Conservation (phyloP, 2,329 filamentous ascomycete genomes). For the Trichoderma guizhouense region DNA sequence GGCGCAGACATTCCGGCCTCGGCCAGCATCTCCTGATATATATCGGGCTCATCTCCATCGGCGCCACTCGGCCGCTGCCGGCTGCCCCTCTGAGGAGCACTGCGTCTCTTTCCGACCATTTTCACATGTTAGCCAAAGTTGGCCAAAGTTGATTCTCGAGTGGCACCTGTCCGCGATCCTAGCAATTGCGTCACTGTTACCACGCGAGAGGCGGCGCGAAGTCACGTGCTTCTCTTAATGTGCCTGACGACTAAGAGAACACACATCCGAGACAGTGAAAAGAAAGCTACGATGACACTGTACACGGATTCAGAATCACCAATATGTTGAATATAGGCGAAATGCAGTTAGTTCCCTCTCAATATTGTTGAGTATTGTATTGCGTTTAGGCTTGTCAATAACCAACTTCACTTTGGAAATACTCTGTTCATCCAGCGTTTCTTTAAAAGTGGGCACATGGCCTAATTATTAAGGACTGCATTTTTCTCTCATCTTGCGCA, state of each 20-base stretch:
- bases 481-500: background rate
- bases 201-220: slow-evolving; percentile 17
- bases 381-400: background rate
- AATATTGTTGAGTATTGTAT: too few relatives aligned
- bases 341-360: too few relatives aligned
- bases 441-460: background rate
- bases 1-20: slow-evolving; percentile 43
- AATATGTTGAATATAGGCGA: too few relatives aligned
- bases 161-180: slow-evolving; percentile 9
- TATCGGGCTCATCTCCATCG: slow-evolving; percentile 32
- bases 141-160: background rate
- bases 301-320: background rate
- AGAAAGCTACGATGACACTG: background rate
- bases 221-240: slow-evolving; percentile 20
- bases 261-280: background rate
- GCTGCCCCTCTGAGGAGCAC: slow-evolving; percentile 25
- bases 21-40: slow-evolving; percentile 49
- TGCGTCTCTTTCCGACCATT: slow-evolving; percentile 34
- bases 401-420: background rate
- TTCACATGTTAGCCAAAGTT: slow-evolving; percentile 4
- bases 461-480: background rate
- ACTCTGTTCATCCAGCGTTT: background rate
- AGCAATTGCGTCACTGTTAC: slow-evolving; percentile 21
- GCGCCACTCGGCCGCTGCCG: slow-evolving; percentile 20
- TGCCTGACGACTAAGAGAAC: background rate